phyloP scores from a whole-genome alignment of 306 rosid genomes.

The Albizia julibrissin region DNA sequence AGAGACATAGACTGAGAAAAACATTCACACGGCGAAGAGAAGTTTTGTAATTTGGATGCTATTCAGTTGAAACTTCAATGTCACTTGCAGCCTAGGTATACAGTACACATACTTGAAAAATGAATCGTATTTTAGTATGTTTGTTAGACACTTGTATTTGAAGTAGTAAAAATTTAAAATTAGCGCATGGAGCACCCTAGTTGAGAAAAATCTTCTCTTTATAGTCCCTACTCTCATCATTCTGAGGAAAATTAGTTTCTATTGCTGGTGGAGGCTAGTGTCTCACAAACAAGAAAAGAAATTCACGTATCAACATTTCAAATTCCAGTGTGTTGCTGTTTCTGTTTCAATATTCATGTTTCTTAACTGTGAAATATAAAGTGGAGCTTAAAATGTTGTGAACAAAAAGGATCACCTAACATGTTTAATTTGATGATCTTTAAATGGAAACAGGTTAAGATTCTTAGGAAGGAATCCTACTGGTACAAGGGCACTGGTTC shows the following conservation, averaged over 20 bases:
- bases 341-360: background rate
- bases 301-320: background rate
- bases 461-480: slow-evolving; percentile 78
- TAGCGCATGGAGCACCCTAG: background rate
- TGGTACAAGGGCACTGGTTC: slow-evolving; percentile 76
- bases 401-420: background rate
- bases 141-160: background rate
- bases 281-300: background rate
- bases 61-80: background rate
- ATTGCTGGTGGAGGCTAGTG: background rate
- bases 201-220: background rate
- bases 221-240: background rate
- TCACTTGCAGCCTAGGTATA: background rate
- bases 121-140: background rate
- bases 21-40: background rate
- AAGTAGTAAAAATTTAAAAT: background rate
- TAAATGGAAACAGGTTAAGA: slow-evolving; percentile 55
- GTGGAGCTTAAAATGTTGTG: background rate
- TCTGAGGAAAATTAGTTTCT: background rate
- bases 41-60: background rate
- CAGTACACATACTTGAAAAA: background rate
- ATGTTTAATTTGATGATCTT: slow-evolving; percentile 13
- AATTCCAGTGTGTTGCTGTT: background rate
- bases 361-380: background rate
- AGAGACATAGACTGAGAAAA: background rate